These are phyloP conservation scores for Balansia obtecta DNA, from an alignment of 2,329 filamentous ascomycete species.

Conservation along the genomic window DNA sequence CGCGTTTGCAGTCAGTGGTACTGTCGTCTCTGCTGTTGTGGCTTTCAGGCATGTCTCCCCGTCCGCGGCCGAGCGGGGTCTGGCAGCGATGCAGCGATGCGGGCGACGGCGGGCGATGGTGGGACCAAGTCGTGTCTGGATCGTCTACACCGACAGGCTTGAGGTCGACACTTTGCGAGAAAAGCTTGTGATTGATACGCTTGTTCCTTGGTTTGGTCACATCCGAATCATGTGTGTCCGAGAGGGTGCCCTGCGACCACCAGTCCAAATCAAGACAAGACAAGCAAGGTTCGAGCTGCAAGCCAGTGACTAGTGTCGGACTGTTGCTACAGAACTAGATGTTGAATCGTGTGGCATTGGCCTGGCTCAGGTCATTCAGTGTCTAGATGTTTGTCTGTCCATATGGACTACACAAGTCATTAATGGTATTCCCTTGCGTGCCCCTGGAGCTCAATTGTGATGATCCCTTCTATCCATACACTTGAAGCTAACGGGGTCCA, in stretches of 20 bases:
- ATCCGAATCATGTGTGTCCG: background rate
- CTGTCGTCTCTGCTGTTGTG: background rate
- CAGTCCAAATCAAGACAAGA: no score
- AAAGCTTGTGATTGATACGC: background rate
- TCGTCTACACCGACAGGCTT: background rate
- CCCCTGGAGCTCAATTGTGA: background rate
- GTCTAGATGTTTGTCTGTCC: no score
- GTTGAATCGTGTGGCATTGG: no score
- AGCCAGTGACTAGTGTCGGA: no score
- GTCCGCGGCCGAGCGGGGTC: conserved; percentile 6
- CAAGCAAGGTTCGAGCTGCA: no score
- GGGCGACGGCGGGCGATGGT: background rate
- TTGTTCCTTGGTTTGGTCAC: no score
- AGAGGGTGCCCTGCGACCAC: no score
- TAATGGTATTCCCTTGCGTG: no score
- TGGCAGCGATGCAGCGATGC: no score
- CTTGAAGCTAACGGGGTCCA: conserved; percentile 6
- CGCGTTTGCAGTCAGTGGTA: background rate
- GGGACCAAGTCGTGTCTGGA: background rate
- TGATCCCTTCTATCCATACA: background rate
- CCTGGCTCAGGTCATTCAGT: no score
- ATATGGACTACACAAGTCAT: background rate
- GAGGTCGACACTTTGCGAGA: background rate
- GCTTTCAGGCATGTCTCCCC: background rate
- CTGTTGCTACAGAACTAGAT: no score